phyloP scores from a whole-genome alignment of 106 monocot species.

The Amphibolis antarctica region DNA sequence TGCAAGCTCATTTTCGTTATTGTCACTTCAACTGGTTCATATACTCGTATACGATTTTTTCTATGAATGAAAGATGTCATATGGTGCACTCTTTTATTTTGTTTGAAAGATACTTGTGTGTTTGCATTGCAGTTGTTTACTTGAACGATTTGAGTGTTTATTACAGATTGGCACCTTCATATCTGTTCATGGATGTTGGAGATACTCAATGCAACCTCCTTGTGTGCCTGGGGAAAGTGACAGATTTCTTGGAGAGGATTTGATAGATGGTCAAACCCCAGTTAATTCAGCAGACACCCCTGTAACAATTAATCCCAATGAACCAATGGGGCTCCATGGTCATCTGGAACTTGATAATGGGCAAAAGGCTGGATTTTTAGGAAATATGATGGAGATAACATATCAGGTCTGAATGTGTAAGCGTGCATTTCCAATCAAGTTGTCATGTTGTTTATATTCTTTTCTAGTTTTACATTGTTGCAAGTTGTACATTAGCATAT shows the following conservation, averaged over 20 bases:
- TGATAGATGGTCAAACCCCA: neutral
- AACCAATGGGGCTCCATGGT: slow-evolving; percentile 3
- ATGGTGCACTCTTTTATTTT: too few relatives aligned
- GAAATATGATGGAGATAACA: slow-evolving; percentile 40
- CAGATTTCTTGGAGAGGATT: slow-evolving; percentile 16
- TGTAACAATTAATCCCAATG: neutral
- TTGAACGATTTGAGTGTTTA: neutral
- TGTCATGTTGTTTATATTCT: neutral
- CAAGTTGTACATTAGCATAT: neutral
- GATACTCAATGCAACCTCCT: slow-evolving; percentile 8
- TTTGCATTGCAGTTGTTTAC: too few relatives aligned
- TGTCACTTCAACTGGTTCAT: too few relatives aligned
- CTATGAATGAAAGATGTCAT: too few relatives aligned
- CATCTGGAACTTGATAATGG: slow-evolving; percentile 12
- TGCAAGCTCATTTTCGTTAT: too few relatives aligned
- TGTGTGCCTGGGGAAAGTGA: slow-evolving; percentile 19
- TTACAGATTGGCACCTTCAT: slow-evolving; percentile 35
- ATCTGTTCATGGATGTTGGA: slow-evolving; percentile 43
- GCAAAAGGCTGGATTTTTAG: slow-evolving; percentile 42
- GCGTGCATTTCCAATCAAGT: neutral
- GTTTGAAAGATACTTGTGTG: too few relatives aligned
- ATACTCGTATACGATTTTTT: too few relatives aligned
- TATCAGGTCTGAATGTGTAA: slow-evolving; percentile 41
- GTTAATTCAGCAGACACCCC: neutral
- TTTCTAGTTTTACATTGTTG: too few relatives aligned